Base-by-base conservation (phyloP, 768 basidiomycete genomes). In the Lactarius evosmus region DNA sequence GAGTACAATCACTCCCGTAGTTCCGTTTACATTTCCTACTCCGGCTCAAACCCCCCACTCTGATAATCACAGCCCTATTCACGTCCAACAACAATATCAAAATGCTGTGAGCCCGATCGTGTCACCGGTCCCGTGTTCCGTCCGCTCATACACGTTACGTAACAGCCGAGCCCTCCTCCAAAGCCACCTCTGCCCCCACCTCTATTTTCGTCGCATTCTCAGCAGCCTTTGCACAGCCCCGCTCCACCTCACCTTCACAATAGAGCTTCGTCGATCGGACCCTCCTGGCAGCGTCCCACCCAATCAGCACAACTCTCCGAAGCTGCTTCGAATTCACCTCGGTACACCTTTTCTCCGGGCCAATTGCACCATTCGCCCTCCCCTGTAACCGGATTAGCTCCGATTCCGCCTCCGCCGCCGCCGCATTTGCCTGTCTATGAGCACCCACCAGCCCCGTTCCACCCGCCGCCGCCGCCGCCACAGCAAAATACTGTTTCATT, bases 141-240 rank as follows among this genome's bases (percentile, higher is more conserved):
- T 68, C 66, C n/a, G 41, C 32, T 51, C 58, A 69, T 58, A 66
- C 62, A 7, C 66, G 65, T 54, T 54, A 56, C 40, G 51, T 67
- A 44, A 70, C 70, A 53, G 65, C 70, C 40, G 66, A 66, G 59
- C 65, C 65, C 38, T 44, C 66, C 61, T 69, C 70, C 63, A 54
- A 67, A 67, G 66, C 66, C 66, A 49, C 79, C 76, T n/a, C 74
- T 74, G 63, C 71, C 76, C 54, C 79, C 75, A 62, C 77, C 75
- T 60, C 79, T 78, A 67, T 78, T 78, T 58, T 67, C 64, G 50
- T 55, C 50, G 62, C 44, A 62, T 34, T 67, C 70, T n/a, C n/a
- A n/a, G 60, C 63, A 56, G 65, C 63, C 67, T 44, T 56, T 65
- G 46, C 67, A 62, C 58, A 66, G 60, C 66, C 67, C 55, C 36